These are phyloP conservation scores for Camelina neglecta DNA, from an alignment of 345 rosid species.

Conservation along the genomic window DNA sequence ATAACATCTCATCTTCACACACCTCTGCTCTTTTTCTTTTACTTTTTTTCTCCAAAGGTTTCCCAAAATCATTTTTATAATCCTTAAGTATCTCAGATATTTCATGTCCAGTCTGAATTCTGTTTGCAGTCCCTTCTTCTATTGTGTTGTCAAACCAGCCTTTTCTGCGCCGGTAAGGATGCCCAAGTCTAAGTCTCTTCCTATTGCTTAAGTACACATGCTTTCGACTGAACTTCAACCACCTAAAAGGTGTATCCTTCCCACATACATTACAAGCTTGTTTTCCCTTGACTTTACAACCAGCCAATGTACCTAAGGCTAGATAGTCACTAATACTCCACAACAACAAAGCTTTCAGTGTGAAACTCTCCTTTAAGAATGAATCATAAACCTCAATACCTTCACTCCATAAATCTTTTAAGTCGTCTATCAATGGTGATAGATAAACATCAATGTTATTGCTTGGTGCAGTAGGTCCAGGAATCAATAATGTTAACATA, in stretches of 20 bases:
- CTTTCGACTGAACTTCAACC: neutral
- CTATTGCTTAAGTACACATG: neutral
- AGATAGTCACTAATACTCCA: constrained; percentile 6
- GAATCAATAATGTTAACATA: neutral
- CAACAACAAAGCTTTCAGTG: neutral
- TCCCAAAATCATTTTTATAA: too few relatives aligned
- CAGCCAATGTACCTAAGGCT: neutral
- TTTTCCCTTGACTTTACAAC: neutral
- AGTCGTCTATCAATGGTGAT: neutral
- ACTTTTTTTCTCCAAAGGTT: too few relatives aligned
- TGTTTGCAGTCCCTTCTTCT: too few relatives aligned
- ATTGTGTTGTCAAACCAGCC: too few relatives aligned
- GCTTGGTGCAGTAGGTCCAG: neutral
- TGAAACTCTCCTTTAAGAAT: neutral
- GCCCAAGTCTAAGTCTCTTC: too few relatives aligned
- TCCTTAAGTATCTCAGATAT: too few relatives aligned
- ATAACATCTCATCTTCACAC: too few relatives aligned
- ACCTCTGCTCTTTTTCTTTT: too few relatives aligned
- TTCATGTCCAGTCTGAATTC: too few relatives aligned
- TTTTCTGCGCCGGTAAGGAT: too few relatives aligned
- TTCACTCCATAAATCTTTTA: neutral
- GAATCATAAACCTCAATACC: neutral
- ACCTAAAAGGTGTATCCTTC: neutral
- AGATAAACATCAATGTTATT: too few relatives aligned
- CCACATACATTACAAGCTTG: neutral